Conservation (phyloP, 1,284 basidiomycete species). For the Ustilago cynodontis region DNA sequence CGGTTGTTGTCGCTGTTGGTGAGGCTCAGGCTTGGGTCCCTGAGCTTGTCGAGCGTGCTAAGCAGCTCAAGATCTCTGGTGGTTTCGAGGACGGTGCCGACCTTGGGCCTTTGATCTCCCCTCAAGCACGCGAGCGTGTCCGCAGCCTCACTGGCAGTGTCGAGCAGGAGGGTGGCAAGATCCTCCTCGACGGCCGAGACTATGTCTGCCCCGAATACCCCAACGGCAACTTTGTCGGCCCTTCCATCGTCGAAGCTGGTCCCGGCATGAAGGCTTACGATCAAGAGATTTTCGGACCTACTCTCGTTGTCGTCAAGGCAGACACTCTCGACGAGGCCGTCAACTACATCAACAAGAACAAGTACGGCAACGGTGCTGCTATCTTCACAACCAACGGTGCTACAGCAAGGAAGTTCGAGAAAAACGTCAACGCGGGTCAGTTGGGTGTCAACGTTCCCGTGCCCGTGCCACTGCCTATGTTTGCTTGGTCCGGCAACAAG, state of each 20-base stretch:
- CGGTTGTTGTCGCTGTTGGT: slow-evolving; percentile 83
- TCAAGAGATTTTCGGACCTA: slow-evolving; percentile 92
- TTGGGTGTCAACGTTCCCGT: slow-evolving; percentile 86
- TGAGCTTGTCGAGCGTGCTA: slow-evolving; percentile 85
- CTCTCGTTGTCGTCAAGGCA: slow-evolving; percentile 82
- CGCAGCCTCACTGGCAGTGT: slow-evolving; percentile 83
- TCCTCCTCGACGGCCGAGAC: slow-evolving; percentile 87
- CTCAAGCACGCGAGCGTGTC: slow-evolving; percentile 84
- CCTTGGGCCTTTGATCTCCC: slow-evolving; percentile 95
- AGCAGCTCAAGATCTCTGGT: slow-evolving; percentile 84
- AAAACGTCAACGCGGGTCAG: slow-evolving; percentile 88
- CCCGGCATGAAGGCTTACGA: slow-evolving; percentile 87
- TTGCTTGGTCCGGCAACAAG: slow-evolving; percentile 92
- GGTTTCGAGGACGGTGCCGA: slow-evolving; percentile 91
- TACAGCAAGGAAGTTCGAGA: slow-evolving; percentile 92
- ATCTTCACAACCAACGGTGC: slow-evolving; percentile 98
- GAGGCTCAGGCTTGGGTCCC: slow-evolving; percentile 85
- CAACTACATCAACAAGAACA: slow-evolving; percentile 60
- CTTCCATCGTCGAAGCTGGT: slow-evolving; percentile 86
- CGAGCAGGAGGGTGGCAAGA: slow-evolving; percentile 83
- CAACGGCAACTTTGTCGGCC: slow-evolving; percentile 94
- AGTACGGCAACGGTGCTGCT: slow-evolving; percentile 85
- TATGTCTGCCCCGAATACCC: slow-evolving; percentile 81
- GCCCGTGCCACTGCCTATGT: slow-evolving; percentile 84
- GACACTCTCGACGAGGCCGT: slow-evolving; percentile 92